Conservation (phyloP, 2,329 filamentous ascomycete species). For the Epichloe typhina region DNA sequence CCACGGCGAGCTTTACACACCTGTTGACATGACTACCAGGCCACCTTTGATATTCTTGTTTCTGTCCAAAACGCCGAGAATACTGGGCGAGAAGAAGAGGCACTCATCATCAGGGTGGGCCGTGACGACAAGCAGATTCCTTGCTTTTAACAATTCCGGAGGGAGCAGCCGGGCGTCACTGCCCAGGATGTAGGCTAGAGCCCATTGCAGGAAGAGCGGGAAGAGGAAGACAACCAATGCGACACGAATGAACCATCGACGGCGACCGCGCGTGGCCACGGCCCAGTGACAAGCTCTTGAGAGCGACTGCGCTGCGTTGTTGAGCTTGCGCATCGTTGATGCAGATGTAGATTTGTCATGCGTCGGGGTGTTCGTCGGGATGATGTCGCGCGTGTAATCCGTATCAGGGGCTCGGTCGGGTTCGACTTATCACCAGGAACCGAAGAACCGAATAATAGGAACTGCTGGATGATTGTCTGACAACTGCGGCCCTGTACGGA, state of each 20-base stretch:
- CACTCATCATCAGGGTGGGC: slow-evolving; percentile 28
- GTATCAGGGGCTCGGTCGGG: too few species aligned
- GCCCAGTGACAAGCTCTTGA: slow-evolving; percentile 8
- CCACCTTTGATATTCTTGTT: slow-evolving; percentile 14
- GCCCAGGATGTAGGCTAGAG: slow-evolving; percentile 23
- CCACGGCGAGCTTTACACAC: slow-evolving; percentile 5
- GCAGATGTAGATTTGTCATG: neutral
- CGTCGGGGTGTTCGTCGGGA: neutral
- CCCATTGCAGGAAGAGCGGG: slow-evolving; percentile 21
- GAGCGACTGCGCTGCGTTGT: slow-evolving; percentile 3
- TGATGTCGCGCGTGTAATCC: neutral
- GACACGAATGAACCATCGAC: slow-evolving; percentile 9
- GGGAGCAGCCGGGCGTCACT: slow-evolving; percentile 23
- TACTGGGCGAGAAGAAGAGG: slow-evolving; percentile 19
- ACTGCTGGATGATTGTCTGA: too few species aligned
- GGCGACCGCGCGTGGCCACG: slow-evolving; percentile 10
- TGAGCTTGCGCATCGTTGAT: slow-evolving; percentile 4
- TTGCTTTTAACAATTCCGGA: slow-evolving; percentile 18
- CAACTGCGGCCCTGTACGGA: too few species aligned
- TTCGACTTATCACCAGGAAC: neutral
- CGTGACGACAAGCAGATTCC: slow-evolving; percentile 24
- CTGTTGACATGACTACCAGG: slow-evolving; percentile 20
- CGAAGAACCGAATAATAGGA: neutral
- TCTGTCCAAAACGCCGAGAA: slow-evolving; percentile 18
- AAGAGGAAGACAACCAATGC: slow-evolving; percentile 7